Conservation (phyloP, 345 rosid genomes). For the Moringa oleifera region DNA sequence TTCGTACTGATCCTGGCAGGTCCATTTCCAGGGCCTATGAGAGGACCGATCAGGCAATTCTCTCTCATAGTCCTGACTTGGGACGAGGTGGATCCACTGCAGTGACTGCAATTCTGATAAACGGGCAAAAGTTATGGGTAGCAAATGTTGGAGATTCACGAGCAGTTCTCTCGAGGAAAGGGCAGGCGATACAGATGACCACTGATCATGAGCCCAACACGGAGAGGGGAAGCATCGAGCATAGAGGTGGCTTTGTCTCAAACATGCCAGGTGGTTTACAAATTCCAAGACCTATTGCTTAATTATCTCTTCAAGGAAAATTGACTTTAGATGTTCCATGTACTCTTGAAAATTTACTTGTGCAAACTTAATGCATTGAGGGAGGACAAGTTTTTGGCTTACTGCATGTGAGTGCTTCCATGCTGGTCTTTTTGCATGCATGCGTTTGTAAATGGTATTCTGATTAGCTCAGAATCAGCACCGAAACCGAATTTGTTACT, state of each 20-base stretch:
- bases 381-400: background rate
- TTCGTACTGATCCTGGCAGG: constrained; percentile 35
- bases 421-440: background rate
- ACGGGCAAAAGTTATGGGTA: constrained; percentile 50
- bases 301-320: no score
- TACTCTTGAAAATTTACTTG: background rate
- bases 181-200: constrained; percentile 57
- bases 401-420: background rate
- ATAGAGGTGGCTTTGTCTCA: constrained; percentile 65
- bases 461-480: background rate
- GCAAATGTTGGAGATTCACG: constrained; percentile 79
- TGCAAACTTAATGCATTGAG: background rate
- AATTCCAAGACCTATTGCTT: background rate
- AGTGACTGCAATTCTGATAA: constrained; percentile 59
- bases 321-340: background rate
- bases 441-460: background rate
- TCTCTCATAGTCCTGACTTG: constrained; percentile 49
- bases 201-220: constrained; percentile 66
- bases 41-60: constrained; percentile 58
- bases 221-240: constrained; percentile 55
- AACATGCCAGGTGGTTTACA: constrained; percentile 63
- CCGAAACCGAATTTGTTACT: background rate
- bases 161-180: constrained; percentile 52
- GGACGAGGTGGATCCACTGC: constrained; percentile 84
- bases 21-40: constrained; percentile 55